Evolutionary conservation across 495 filamentous ascomycete genomes (phyloP), one percentile per base, ranked within the genome.

Genomic region (Cercophora sp.): DNA sequence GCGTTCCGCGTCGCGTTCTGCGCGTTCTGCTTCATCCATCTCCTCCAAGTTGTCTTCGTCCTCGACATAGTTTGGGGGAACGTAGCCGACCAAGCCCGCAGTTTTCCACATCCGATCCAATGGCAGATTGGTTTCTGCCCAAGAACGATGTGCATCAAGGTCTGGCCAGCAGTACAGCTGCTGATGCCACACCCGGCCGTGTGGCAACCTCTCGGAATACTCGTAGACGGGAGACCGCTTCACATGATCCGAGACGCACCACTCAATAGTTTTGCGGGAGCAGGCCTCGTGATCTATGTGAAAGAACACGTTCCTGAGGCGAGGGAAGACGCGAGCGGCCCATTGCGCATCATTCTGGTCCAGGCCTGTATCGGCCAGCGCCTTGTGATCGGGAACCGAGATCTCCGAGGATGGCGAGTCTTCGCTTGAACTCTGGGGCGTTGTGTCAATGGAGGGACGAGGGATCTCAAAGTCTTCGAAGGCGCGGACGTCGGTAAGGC

Each of bases 121-220:
- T 1, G 48, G 56, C 0, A 58, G 19, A 16, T 57, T 40, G 1
- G 57, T 19, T 4, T 60, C 22, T 8, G 48, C 25, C 27, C 58
- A 59, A 4, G 55, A 19, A 20, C 3, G 31, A 16, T 54, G 37
- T 0, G 54, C 56, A 1, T 50, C 42, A 5, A 64, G 3, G 42
- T 73, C 62, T 2, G 64, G 68, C 70, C 71, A 76, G 47, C 65
- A 69, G 32, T 58, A 74, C 15, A 65, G 2, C 3, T 52, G 8
- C 22, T 63, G 51, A 19, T 40, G 5, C 11, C 3, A n/a, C n/a
- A n/a, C n/a, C n/a, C n/a, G n/a, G n/a, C n/a, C n/a, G n/a, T n/a
- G n/a, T n/a, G n/a, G n/a, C n/a, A n/a, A n/a, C n/a, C n/a, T n/a
- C n/a, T n/a, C n/a, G n/a, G n/a, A n/a, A n/a, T n/a, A n/a, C n/a